These are phyloP conservation scores for Aspergillus panamensis DNA, from an alignment of 495 filamentous ascomycete genomes.

Conservation along the genomic window DNA sequence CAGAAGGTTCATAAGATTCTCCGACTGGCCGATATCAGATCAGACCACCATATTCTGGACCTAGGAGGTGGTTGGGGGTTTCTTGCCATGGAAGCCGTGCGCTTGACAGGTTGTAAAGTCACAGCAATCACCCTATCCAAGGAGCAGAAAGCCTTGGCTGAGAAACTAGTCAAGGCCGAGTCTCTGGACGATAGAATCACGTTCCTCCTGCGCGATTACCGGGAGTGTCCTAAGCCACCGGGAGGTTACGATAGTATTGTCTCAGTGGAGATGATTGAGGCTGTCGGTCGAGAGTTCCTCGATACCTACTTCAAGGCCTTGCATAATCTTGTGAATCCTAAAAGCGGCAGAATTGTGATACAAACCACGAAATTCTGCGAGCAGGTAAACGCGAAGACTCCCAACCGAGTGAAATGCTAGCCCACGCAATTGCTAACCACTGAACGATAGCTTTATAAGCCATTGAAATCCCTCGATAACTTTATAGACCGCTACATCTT, in stretches of 20 bases:
- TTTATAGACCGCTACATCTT: conserved; percentile 74
- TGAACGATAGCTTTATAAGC: conserved; percentile 20
- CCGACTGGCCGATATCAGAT: conserved; percentile 53
- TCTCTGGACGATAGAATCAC: conserved; percentile 50
- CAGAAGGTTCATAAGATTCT: conserved; percentile 62
- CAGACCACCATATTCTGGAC: conserved; percentile 63
- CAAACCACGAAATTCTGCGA: neutral
- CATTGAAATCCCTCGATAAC: conserved; percentile 31
- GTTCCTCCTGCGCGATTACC: conserved; percentile 61
- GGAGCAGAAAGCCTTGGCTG: conserved; percentile 59
- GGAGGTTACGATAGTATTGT: conserved; percentile 63
- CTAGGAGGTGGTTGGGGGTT: conserved; percentile 68
- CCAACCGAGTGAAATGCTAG: neutral
- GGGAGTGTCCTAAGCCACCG: conserved; percentile 47
- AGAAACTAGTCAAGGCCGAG: conserved; percentile 50
- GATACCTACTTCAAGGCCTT: neutral
- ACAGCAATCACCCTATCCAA: conserved; percentile 58
- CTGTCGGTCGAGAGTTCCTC: conserved; percentile 48
- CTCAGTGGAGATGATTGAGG: conserved; percentile 55
- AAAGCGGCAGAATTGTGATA: neutral
- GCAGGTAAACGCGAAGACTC: neutral
- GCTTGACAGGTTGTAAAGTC: conserved; percentile 57
- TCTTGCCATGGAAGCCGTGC: conserved; percentile 60
- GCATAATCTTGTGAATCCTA: neutral
- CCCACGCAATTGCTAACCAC: neutral